Conservation (phyloP, 768 basidiomycete species). For the Butyriboletus loyo region DNA sequence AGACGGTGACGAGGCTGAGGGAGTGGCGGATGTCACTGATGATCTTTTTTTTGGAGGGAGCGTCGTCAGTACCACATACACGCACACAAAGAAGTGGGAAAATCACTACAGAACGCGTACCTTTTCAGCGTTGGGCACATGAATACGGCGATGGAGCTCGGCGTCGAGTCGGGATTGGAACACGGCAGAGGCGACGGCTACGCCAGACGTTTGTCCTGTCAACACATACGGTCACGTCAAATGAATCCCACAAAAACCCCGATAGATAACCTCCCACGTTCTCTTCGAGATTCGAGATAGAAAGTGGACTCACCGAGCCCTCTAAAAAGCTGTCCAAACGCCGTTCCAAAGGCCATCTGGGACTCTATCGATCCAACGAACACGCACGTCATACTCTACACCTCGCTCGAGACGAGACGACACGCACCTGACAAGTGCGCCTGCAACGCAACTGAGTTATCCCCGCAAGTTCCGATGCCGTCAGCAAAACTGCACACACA, state of each 20-base stretch:
- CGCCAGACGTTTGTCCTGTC: constrained; percentile 23
- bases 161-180: constrained; percentile 17
- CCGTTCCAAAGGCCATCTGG: constrained; percentile 22
- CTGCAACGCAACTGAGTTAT: constrained; percentile 3
- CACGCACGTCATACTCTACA: not conserved
- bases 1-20: constrained; percentile 8
- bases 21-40: constrained; percentile 20
- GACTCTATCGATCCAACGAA: constrained; percentile 8
- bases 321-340: constrained; percentile 23
- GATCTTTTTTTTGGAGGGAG: constrained; percentile 4
- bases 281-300: not conserved
- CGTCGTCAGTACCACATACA: not conserved
- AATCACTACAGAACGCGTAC: not conserved
- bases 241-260: not conserved
- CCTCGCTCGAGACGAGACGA: not conserved
- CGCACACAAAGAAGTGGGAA: no score
- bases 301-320: constrained; percentile 13
- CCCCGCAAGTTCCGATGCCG: not conserved
- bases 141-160: constrained; percentile 15
- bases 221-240: not conserved
- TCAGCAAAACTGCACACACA: not conserved
- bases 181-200: constrained; percentile 21
- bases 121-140: constrained; percentile 7
- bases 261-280: not conserved
- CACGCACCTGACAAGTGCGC: constrained; percentile 1